Percentiles rank a stretch among this genome's conserved stretches.
Evolutionary conservation across 2,329 filamentous ascomycete species (phyloP).

Genomic region (Coleophoma eucalyptorum): DNA sequence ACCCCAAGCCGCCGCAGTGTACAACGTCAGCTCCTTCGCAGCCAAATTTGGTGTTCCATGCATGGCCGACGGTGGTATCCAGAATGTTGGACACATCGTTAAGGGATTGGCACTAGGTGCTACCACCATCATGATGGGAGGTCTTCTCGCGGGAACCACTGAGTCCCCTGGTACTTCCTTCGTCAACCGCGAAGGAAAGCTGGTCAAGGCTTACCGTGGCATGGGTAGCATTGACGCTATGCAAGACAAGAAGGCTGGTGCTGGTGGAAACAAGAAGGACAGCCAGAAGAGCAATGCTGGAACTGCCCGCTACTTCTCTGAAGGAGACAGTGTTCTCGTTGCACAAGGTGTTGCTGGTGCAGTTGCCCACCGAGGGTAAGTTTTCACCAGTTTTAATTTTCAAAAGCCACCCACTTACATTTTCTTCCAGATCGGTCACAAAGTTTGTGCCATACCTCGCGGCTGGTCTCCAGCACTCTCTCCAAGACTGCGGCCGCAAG

Average conservation of each 20-base stretch:
- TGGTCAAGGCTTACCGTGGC: constrained; percentile 98
- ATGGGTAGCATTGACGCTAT: constrained; percentile 99
- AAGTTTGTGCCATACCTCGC: constrained; percentile 97
- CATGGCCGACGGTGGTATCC: constrained; percentile 95
- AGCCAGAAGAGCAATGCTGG: constrained; percentile 84
- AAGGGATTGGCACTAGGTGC: constrained; percentile 95
- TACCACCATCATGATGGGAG: constrained; percentile 98
- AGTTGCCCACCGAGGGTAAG: constrained; percentile 68
- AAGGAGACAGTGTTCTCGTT: constrained; percentile 90
- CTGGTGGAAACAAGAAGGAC: constrained; percentile 59
- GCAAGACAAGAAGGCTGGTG: constrained; percentile 97
- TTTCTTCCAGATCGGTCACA: constrained; percentile 61
- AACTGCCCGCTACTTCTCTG: constrained; percentile 96
- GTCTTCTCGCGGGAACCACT: constrained; percentile 92
- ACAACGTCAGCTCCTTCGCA: constrained; percentile 85
- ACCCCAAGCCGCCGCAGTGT: constrained; percentile 90
- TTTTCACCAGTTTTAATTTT: not conserved
- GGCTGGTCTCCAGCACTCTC: constrained; percentile 92
- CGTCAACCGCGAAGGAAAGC: constrained; percentile 92
- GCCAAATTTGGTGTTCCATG: constrained; percentile 93
- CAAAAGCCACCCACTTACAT: not conserved
- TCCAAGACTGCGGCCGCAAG: constrained; percentile 90
- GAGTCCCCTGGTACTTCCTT: constrained; percentile 97
- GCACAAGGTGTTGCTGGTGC: constrained; percentile 93
- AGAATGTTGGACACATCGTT: constrained; percentile 98